phyloP scores from a whole-genome alignment of 2,329 filamentous ascomycete genomes.

The Nemania serpens region DNA sequence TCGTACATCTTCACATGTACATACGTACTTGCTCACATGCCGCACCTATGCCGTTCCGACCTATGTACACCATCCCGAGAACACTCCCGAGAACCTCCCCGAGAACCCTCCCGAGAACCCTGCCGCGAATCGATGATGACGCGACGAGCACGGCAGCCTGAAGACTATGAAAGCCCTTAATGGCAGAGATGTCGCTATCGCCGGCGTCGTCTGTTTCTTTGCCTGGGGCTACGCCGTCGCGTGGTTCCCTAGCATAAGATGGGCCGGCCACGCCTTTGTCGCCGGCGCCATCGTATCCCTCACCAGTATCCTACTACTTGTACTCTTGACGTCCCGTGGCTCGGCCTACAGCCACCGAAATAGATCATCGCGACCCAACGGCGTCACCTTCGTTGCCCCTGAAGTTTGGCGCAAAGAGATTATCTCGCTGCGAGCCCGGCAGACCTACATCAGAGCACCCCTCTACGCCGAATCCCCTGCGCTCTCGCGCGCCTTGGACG shows the following conservation, averaged over 20 bases:
- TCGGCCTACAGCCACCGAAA: slow-evolving; percentile 47
- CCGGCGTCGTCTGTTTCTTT: slow-evolving; percentile 73
- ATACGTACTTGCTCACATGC: background rate
- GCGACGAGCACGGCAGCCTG: slow-evolving; percentile 39
- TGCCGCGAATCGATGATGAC: slow-evolving; percentile 40
- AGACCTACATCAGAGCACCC: slow-evolving; percentile 68
- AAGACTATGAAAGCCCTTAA: slow-evolving; percentile 68
- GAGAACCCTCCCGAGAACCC: slow-evolving; percentile 6
- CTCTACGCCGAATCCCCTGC: slow-evolving; percentile 77
- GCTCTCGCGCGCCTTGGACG: slow-evolving; percentile 80
- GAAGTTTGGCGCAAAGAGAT: slow-evolving; percentile 73
- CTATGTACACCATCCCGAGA: background rate
- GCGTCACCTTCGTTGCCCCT: slow-evolving; percentile 64
- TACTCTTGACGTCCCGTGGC: slow-evolving; percentile 65
- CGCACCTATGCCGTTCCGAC: background rate
- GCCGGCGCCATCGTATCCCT: slow-evolving; percentile 65
- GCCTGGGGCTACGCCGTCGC: slow-evolving; percentile 86
- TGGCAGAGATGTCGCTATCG: slow-evolving; percentile 72
- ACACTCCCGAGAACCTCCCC: background rate
- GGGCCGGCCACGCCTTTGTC: slow-evolving; percentile 82
- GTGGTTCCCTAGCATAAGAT: slow-evolving; percentile 82
- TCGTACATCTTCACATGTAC: background rate
- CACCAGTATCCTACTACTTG: slow-evolving; percentile 59
- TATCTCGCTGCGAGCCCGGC: slow-evolving; percentile 65
- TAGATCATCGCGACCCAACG: slow-evolving; percentile 48